A percentile compares a stretch with the other conserved stretches of the same genome.
phyloP scores from a whole-genome alignment of 2,329 filamentous ascomycete genomes.

The Dendryphion nanum region DNA sequence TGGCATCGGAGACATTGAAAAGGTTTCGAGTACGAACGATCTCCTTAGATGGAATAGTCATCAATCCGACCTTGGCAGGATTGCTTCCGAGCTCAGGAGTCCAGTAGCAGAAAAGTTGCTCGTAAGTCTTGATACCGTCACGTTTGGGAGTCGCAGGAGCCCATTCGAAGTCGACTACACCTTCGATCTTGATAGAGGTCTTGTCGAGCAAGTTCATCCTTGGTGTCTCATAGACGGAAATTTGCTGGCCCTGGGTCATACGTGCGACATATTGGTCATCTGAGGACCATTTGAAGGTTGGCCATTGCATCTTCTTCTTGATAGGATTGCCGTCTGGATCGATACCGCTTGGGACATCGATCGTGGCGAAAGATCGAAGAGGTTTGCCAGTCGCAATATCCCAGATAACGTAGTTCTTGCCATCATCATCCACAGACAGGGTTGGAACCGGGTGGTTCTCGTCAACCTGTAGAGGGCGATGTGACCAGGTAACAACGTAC shows the following conservation, averaged over 20 bases:
- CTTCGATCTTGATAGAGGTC: constrained; percentile 92
- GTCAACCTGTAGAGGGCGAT: constrained; percentile 86
- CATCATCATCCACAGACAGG: constrained; percentile 77
- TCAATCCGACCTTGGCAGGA: constrained; percentile 92
- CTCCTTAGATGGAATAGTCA: constrained; percentile 94
- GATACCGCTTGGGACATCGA: constrained; percentile 69
- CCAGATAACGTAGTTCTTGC: constrained; percentile 99
- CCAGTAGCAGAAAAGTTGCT: constrained; percentile 98
- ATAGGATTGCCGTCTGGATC: constrained; percentile 63
- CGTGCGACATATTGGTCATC: constrained; percentile 97
- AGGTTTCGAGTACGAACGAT: constrained; percentile 92
- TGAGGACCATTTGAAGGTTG: constrained; percentile 98
- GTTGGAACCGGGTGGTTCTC: constrained; percentile 84
- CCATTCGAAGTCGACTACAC: constrained; percentile 98
- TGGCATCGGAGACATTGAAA: constrained; percentile 96
- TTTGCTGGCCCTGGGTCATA: constrained; percentile 81
- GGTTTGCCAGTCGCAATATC: constrained; percentile 87
- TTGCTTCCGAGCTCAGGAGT: constrained; percentile 97
- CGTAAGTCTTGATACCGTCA: constrained; percentile 84
- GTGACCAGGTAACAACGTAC: constrained; percentile 96
- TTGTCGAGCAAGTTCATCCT: constrained; percentile 89
- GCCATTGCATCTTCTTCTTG: constrained; percentile 96
- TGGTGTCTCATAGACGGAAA: constrained; percentile 87
- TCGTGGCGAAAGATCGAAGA: constrained; percentile 87
- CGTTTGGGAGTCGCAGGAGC: constrained; percentile 78